A percentile compares a stretch with the other conserved stretches of the same genome.
These are phyloP conservation scores for Neofusicoccum umdonicola DNA, from an alignment of 2,329 filamentous ascomycete species.

Conservation along the genomic window DNA sequence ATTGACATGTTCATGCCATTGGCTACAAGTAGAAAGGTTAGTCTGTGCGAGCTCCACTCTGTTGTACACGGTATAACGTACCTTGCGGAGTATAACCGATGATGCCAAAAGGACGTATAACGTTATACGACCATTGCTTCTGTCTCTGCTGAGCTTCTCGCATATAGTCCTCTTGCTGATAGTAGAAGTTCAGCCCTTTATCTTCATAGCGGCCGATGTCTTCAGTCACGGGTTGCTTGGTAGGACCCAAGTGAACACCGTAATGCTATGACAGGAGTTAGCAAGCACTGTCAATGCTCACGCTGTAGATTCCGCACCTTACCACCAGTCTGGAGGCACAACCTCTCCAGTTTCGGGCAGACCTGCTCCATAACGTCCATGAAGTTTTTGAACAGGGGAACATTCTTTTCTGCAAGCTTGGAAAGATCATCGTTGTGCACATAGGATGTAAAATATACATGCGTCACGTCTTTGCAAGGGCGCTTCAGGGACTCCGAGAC, in stretches of 20 bases:
- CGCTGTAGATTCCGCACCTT: not conserved
- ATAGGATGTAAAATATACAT: conserved; percentile 36
- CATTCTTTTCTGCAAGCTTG: conserved; percentile 26
- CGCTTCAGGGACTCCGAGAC: conserved; percentile 16
- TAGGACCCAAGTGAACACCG: conserved; percentile 18
- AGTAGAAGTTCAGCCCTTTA: conserved; percentile 20
- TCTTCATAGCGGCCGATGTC: conserved; percentile 9
- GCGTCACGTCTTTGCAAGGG: conserved; percentile 29
- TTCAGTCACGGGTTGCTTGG: conserved; percentile 18
- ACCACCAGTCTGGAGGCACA: conserved; percentile 22
- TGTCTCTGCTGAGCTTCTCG: conserved; percentile 24
- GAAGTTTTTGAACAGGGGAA: conserved; percentile 34
- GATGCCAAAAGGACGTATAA: conserved; percentile 31
- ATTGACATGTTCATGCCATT: conserved; percentile 42
- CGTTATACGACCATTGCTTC: conserved; percentile 25
- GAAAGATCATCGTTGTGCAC: conserved; percentile 32
- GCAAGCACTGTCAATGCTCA: not conserved
- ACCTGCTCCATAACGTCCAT: conserved; percentile 26
- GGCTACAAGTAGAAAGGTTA: conserved; percentile 1
- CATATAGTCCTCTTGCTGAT: conserved; percentile 21
- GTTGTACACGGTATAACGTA: not conserved
- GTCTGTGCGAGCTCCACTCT: no score
- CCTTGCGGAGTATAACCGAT: conserved; percentile 27
- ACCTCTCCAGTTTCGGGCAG: conserved; percentile 25
- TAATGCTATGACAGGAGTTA: conserved; percentile 16